Percentiles rank a stretch among this genome's conserved stretches.
Conservation (phyloP, 495 filamentous ascomycete species). For the Chlorociboria aeruginascens region DNA sequence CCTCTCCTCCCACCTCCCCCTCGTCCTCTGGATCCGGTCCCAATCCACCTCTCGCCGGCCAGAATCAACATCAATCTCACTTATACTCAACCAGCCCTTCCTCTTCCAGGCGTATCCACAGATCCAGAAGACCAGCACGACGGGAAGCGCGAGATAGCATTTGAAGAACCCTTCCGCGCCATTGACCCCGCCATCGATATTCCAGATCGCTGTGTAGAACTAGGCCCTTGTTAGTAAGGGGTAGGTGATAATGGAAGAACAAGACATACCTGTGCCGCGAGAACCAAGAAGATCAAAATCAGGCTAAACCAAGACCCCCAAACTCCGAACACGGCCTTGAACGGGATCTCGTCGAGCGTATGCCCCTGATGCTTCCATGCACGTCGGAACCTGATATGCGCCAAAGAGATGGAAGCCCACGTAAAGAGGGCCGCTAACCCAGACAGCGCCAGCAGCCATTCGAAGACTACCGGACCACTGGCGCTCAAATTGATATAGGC, state of each 20-base stretch:
- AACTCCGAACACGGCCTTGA: conserved; percentile 50
- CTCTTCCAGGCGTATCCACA: conserved; percentile 50
- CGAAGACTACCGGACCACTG: conserved; percentile 36
- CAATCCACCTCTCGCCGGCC: conserved; percentile 46
- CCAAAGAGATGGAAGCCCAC: conserved; percentile 42
- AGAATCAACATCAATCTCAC: conserved; percentile 51
- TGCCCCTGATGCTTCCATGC: conserved; percentile 54
- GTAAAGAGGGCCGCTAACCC: conserved; percentile 44
- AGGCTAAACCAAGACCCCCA: conserved; percentile 58
- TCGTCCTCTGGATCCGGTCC: conserved; percentile 38
- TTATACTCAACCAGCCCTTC: conserved; percentile 36
- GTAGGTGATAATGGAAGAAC: no score
- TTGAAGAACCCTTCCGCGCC: conserved; percentile 48
- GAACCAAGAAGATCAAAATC: conserved; percentile 41
- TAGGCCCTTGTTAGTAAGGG: conserved; percentile 4
- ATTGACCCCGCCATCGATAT: conserved; percentile 26
- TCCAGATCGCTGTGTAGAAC: conserved; percentile 40
- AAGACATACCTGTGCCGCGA: conserved; percentile 35
- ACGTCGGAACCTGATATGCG: conserved; percentile 46
- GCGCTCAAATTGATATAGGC: conserved; percentile 37
- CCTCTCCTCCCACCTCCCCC: no score
- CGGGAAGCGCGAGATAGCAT: conserved; percentile 44
- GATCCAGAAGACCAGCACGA: conserved; percentile 44
- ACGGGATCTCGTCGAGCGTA: conserved; percentile 59
- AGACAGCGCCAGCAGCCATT: conserved; percentile 45